phyloP scores from a whole-genome alignment of 177 flowering plant genomes.

The Vitis hybrid region DNA sequence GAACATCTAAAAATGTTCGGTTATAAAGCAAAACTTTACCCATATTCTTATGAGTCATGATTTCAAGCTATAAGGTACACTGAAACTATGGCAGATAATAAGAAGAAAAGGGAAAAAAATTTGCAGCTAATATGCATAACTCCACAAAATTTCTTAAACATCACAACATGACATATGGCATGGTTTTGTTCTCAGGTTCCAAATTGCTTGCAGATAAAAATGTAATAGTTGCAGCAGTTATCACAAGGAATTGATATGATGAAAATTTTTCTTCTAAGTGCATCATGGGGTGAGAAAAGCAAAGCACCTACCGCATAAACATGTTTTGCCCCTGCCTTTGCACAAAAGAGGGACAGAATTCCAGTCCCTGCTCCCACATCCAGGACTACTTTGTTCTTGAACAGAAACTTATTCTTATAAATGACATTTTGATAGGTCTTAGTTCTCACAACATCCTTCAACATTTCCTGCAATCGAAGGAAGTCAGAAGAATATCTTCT shows the following conservation, averaged over 20 bases:
- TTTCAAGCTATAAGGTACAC: no score
- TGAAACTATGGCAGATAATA: no score
- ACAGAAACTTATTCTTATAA: constrained; percentile 77
- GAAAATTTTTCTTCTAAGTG: no score
- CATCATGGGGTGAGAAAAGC: background rate
- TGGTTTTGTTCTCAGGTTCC: no score
- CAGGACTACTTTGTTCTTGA: constrained; percentile 87
- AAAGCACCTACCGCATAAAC: constrained; percentile 81
- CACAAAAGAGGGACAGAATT: constrained; percentile 94
- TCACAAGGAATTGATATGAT: no score
- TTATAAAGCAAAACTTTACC: background rate
- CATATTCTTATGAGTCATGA: background rate
- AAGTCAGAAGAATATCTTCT: background rate
- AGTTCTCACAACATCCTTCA: constrained; percentile 92
- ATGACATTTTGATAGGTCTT: constrained; percentile 97
- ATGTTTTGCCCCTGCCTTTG: constrained; percentile 97
- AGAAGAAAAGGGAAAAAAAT: no score
- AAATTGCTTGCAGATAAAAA: no score
- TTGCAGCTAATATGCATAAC: no score
- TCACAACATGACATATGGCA: no score
- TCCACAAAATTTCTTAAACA: no score
- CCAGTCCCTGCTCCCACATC: constrained; percentile 99
- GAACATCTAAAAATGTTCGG: background rate
- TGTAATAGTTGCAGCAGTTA: no score
- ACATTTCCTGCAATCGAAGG: constrained; percentile 77